phyloP scores from a whole-genome alignment of 2,329 filamentous ascomycete genomes.

The Aureobasidium lini region DNA sequence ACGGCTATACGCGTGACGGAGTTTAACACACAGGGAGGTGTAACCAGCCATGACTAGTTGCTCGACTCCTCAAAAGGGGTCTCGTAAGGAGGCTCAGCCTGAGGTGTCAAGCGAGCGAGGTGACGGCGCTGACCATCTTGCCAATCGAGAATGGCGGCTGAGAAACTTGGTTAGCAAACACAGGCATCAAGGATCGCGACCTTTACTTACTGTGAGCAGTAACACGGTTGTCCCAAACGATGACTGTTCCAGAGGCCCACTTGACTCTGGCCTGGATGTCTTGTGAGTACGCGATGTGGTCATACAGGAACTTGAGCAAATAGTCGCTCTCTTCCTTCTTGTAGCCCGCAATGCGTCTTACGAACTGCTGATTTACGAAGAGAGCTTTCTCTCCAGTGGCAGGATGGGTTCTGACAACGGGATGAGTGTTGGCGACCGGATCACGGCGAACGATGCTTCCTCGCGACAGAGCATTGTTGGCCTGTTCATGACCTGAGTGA shows the following conservation, averaged over 20 bases:
- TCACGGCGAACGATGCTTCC: conserved; percentile 68
- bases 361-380: conserved; percentile 79
- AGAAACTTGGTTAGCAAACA: background rate
- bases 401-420: conserved; percentile 73
- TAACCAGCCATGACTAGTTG: background rate
- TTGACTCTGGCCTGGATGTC: conserved; percentile 69
- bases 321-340: conserved; percentile 83
- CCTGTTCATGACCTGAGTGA: conserved; percentile 76
- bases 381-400: conserved; percentile 74
- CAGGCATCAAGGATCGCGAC: conserved; percentile 23
- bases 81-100: conserved; percentile 71
- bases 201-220: conserved; percentile 51
- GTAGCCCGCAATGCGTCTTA: conserved; percentile 68
- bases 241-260: conserved; percentile 73
- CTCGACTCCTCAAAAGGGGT: conserved; percentile 39
- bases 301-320: conserved; percentile 68
- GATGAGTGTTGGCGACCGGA: conserved; percentile 66
- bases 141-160: conserved; percentile 70
- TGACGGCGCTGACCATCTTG: conserved; percentile 69
- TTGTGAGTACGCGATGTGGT: conserved; percentile 63
- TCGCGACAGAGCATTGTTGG: conserved; percentile 56
- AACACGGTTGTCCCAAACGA: conserved; percentile 80
- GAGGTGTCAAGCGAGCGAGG: conserved; percentile 72
- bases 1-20: too few relatives aligned
- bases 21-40: too few relatives aligned